Evolutionary conservation across 2,329 filamentous ascomycete species (phyloP), one percentile per base, ranked within the genome.

Genomic region (Cadophora luteo-olivacea): DNA sequence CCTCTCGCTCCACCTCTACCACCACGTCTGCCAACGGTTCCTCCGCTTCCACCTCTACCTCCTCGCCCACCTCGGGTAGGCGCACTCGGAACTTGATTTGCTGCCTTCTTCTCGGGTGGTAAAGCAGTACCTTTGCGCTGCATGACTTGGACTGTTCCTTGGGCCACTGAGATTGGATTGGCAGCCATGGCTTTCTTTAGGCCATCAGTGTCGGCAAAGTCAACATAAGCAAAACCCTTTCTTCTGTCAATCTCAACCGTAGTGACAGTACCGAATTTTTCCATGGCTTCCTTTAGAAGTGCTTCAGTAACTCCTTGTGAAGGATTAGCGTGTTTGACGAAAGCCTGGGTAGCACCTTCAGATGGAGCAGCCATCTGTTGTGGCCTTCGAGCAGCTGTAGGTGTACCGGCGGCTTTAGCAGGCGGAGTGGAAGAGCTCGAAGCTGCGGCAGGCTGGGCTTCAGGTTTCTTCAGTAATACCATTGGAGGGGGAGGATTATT

Each of bases 171-270:
- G 36, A 97, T 86, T 0, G 92, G 93, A 76, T 93, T 97, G 14
- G 92, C 92, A 19, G 89, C 86, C 76, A 97, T 89, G 5, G 95
- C 95, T 76, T 92, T 93, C 74, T 87, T 87, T 32, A 98, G 84
- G 11, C 87, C 85, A 9, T 90, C 88, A 0, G 90, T 85, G 25
- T 93, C 89, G 11, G 87, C 86, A 81, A 97, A 98, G 71, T 97
- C 92, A 49, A 97, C 91, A 78, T 97, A 97, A 2, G 94, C 95
- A 75, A 97, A 97, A 0, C 94, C 94, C 79, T 97, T 97, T 76
- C 94, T 92, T 79, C 94, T 94, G 78, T 98, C 95, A 65, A 98
- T 95, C 75, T 97, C 95, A 22, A 97, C 92, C 72, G 89, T 91
- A 0, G 87, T 87, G 57, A 97, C 87, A 0, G 86, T 79, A 1